phyloP scores from a whole-genome alignment of 2,329 filamentous ascomycete species.

The Tolypocladium sp. region DNA sequence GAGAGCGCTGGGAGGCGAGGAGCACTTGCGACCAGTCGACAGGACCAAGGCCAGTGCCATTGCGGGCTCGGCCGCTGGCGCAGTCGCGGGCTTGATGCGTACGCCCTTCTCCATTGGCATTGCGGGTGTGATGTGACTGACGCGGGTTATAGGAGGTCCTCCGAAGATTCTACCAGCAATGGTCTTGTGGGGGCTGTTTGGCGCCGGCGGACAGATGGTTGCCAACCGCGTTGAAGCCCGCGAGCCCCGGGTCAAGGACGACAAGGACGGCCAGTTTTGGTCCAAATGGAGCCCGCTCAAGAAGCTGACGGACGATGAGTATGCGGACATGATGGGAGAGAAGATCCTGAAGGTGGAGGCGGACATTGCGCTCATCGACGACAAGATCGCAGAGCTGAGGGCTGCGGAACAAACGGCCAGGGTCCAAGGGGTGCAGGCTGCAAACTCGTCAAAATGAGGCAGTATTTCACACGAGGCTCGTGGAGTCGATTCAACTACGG shows the following conservation, averaged over 20 bases:
- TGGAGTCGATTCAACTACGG: background rate
- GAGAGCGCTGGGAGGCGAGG: slow-evolving; percentile 38
- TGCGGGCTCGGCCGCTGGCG: slow-evolving; percentile 60
- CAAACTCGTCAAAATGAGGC: background rate
- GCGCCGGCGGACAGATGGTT: slow-evolving; percentile 29
- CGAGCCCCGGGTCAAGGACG: slow-evolving; percentile 23
- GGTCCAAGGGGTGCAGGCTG: background rate
- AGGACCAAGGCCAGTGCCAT: slow-evolving; percentile 58
- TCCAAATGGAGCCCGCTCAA: slow-evolving; percentile 66
- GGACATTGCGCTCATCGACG: slow-evolving; percentile 71
- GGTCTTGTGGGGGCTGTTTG: slow-evolving; percentile 35
- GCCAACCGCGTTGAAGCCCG: slow-evolving; percentile 20
- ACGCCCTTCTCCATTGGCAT: slow-evolving; percentile 17
- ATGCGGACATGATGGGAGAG: slow-evolving; percentile 60
- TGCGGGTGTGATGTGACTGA: slow-evolving; percentile 8
- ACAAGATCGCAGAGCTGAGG: slow-evolving; percentile 48
- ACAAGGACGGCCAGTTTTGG: slow-evolving; percentile 33
- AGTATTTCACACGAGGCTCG: background rate
- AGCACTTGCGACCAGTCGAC: slow-evolving; percentile 46
- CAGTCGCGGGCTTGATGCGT: slow-evolving; percentile 49
- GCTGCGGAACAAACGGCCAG: background rate
- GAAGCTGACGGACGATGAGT: slow-evolving; percentile 63
- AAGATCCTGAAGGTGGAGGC: slow-evolving; percentile 63
- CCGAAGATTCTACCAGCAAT: slow-evolving; percentile 43
- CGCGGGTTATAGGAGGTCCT: slow-evolving; percentile 33